phyloP scores from a whole-genome alignment of 352 stramenopile genomes.

The Phytophthora cryptogea region DNA sequence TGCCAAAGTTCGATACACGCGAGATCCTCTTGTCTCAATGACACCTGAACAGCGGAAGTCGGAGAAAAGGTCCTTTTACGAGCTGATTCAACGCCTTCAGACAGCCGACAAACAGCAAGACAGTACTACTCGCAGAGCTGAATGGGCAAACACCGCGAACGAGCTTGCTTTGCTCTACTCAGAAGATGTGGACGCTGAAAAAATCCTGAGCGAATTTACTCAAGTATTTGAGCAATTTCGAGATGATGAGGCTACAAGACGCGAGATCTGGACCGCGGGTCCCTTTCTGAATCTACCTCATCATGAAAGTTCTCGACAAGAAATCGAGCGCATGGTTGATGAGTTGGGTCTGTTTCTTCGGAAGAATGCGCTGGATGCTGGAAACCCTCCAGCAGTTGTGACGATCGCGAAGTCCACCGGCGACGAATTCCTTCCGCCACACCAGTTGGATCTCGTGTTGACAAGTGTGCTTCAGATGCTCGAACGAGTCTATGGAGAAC shows the following conservation, averaged over 20 bases:
- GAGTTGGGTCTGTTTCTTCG: conserved; percentile 44
- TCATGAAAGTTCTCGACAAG: conserved; percentile 56
- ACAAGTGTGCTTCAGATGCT: conserved; percentile 56
- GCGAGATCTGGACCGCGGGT: conserved; percentile 48
- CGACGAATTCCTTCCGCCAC: conserved; percentile 71
- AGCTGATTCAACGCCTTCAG: conserved; percentile 43
- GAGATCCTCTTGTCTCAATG: conserved; percentile 21
- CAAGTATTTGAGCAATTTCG: conserved; percentile 25
- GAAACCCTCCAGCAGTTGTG: conserved; percentile 61
- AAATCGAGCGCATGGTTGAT: conserved; percentile 54
- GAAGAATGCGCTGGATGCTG: conserved; percentile 11
- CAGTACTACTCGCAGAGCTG: neutral
- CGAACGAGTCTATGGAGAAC: conserved; percentile 30
- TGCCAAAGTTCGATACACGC: conserved; percentile 43
- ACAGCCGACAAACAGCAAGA: conserved; percentile 15
- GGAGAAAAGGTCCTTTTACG: conserved; percentile 39
- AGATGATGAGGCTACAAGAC: conserved; percentile 25
- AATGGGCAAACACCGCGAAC: conserved; percentile 21
- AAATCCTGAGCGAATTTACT: conserved; percentile 31
- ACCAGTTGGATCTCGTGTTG: conserved; percentile 61
- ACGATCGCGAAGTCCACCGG: conserved; percentile 82
- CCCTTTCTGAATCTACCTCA: conserved; percentile 73
- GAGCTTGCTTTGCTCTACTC: conserved; percentile 39
- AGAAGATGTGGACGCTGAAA: conserved; percentile 9
- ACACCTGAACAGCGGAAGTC: conserved; percentile 25